Evolutionary conservation across 257 asterid species (phyloP), one percentile per base, ranked within the genome.

Genomic region (Lavandula angustifolia): DNA sequence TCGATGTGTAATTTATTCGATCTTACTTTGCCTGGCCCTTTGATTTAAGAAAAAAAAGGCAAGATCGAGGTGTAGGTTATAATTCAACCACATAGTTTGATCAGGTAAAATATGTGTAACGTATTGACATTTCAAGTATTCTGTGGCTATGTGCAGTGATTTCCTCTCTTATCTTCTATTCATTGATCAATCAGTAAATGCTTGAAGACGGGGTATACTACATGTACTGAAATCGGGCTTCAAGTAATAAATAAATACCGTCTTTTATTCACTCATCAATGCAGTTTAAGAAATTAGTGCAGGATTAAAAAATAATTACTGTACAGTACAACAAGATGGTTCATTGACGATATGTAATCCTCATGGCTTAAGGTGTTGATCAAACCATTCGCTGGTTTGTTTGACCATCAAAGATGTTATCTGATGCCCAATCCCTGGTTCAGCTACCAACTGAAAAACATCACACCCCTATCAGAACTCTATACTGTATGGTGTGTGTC

Each of bases 371-470:
- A 59, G 48, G 70, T 75, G 63, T 60, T 59, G 69, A 70, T 75
- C 80, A 35, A 75, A 75, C 80, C 80, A 75, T 12, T 75, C 76
- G 40, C 80, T 70, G 5, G 80, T 73, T 55, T 54, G 69, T 81
- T 82, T 84, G 16, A 92, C 94, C 98, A 92, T 89, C 72, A 67
- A 61, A n/a, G 85, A 38, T 3, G 98, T 89, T 95, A 82, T 89
- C 72, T 69, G 75, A 71, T 92, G 97, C 16, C 81, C 83, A 14
- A 92, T 82, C 35, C 94, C 95, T 0, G 84, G 76, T 75, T 89
- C 76, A 7, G 80, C 83, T 48, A 85, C 74, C 74, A 85, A 34
- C 95, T 92, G 87, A 68, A 62, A 48, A 38, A 31, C 32, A 29
- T 27, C 9, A 29, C 9, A 18, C 32, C 32, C 32, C 54, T 18